Conservation (phyloP, 106 monocot species). For the Dendrobium huoshanense region DNA sequence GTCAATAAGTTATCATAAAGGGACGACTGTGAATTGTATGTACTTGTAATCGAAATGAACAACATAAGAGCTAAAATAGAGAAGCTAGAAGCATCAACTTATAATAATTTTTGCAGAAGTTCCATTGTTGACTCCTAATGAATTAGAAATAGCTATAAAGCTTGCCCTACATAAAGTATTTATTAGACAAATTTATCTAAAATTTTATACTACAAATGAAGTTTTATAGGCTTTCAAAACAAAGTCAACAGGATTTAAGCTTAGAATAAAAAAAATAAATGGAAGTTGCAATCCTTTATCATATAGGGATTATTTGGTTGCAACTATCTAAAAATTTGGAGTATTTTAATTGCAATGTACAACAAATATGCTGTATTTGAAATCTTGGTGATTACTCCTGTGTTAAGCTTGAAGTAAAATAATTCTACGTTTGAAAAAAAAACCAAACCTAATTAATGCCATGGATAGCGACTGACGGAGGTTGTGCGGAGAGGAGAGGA, state of each 20-base stretch:
- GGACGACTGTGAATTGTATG: not conserved
- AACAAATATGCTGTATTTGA: too few species aligned
- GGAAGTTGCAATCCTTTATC: not conserved
- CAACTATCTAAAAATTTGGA: too few species aligned
- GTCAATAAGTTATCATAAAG: not conserved
- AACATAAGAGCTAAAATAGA: not conserved
- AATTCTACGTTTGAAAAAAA: too few species aligned
- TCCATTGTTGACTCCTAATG: not conserved
- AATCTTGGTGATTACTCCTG: too few species aligned
- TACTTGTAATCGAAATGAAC: not conserved
- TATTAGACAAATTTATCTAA: not conserved
- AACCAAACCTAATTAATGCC: too few species aligned
- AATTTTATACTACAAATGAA: not conserved
- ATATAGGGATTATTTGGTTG: not conserved
- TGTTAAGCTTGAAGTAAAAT: too few species aligned
- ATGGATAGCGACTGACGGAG: too few species aligned
- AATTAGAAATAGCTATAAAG: not conserved
- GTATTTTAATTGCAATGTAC: too few species aligned
- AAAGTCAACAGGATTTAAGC: not conserved
- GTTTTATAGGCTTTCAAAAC: not conserved
- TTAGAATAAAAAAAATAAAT: not conserved
- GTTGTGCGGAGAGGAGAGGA: too few species aligned
- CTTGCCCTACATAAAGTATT: not conserved
- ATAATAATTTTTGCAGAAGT: not conserved
- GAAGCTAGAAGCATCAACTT: not conserved